Base-by-base conservation (phyloP, 164 flowering plant genomes). In the Taxillus chinensis region DNA sequence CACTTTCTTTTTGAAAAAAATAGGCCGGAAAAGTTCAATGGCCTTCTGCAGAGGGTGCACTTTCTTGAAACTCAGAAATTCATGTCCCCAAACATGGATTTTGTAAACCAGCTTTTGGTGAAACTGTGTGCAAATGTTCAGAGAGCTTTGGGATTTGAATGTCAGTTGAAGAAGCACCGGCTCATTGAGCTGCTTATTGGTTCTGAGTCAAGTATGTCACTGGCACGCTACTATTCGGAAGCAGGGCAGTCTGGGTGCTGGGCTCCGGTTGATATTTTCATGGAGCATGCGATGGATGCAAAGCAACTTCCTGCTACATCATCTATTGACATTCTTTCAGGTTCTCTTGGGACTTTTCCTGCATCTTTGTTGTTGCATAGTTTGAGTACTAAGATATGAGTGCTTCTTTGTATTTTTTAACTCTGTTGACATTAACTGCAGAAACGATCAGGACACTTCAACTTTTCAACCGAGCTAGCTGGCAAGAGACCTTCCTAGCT, bases 401-500 rank as follows among this genome's bases (percentile, higher is more conserved):
- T 17, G 46, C 48, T 16, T 38, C 8, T 17, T 16, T 9, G 16
- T 17, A 59, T 39, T 60, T 62, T 14, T 41, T 62, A 45, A 41
- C 41, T 54, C 14, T 56, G 55, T 13, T 49, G 42, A 45, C 27
- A 17, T 62, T 7, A 51, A 52, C 41, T 79, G 79, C 85, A 86
- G 92, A 74, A 64, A 63, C 66, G 51, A 82, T 68, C 57, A 80
- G 70, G 54, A 73, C 89, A 17, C 96, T 89, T 38, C 82, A 80
- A 75, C 83, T 86, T 56, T 52, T 89, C 56, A 87, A 89, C 66
- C 78, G 68, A 57, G 79, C 92, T 50, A 77, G 84, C 72, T 92
- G 98, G 98, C 89, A 89, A 66, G 89, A 92, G 70, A 83, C 98
- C 39, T 89, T 92, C 77, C 83, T 80, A 66, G 88, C 84, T 10